Percentiles rank a stretch among this genome's conserved stretches.
Conservation (phyloP, 306 rosid species). For the peach (Prunus persica) region Prunus_persica_NCBIv2 NC_034009.1:12811001-12811500, state of each 20-base stretch:
- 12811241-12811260: neutral
- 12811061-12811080: neutral
- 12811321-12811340: neutral
- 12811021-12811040: neutral
- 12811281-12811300: neutral
- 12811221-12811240: neutral
- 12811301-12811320: neutral
- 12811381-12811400: neutral
- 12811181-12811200: neutral
- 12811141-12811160: neutral
- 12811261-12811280: neutral
- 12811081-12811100: neutral
- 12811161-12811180: neutral
- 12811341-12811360: too few relatives aligned
- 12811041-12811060: neutral
- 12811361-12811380: too few relatives aligned
- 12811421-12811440: neutral
- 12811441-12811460: slow-evolving; percentile 1
- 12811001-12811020: neutral
- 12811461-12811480: slow-evolving; percentile 71
- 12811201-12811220: neutral
- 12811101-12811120: neutral
- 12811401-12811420: slow-evolving; percentile 6
- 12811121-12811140: neutral
- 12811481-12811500: slow-evolving; percentile 69